Percentiles rank a stretch among this genome's conserved stretches.
Evolutionary conservation across 2,329 filamentous ascomycete genomes (phyloP).

Genomic region (Fusarium hostae): DNA sequence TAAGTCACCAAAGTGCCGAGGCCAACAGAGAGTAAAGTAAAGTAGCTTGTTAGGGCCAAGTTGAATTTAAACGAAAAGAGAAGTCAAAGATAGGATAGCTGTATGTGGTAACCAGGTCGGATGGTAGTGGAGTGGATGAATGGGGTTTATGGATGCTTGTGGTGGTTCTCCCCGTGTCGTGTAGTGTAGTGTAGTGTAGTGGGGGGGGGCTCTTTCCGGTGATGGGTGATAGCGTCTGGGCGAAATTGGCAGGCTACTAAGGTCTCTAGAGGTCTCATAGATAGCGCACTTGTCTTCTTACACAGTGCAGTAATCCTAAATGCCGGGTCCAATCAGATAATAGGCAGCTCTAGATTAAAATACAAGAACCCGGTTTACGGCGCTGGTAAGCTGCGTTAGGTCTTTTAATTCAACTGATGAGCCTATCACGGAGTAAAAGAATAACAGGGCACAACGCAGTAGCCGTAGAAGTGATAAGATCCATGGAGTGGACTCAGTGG

Average conservation of each 20-base stretch:
- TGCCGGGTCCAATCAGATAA: constrained; percentile 2
- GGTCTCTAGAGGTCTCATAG: neutral
- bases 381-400: constrained; percentile 1
- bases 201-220: constrained; percentile 22
- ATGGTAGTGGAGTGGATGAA: constrained; percentile 28
- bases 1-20: constrained; percentile 16
- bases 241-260: constrained; percentile 8
- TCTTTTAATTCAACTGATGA: neutral
- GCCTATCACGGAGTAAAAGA: constrained; percentile 1
- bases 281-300: neutral
- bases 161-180: constrained; percentile 25
- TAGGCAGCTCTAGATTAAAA: neutral
- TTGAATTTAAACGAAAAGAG: neutral
- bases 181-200: neutral
- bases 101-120: constrained; percentile 25
- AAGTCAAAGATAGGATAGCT: constrained; percentile 24
- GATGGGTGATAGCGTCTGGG: constrained; percentile 24
- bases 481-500: neutral
- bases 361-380: constrained; percentile 9
- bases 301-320: constrained; percentile 25
- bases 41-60: neutral
- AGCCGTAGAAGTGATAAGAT: neutral
- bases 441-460: neutral
- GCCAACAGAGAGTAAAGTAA: neutral
- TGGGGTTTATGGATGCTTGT: constrained; percentile 15